Percentiles rank a stretch among this genome's conserved stretches.
Conservation (phyloP, 768 basidiomycete genomes). For the Mycena pura region DNA sequence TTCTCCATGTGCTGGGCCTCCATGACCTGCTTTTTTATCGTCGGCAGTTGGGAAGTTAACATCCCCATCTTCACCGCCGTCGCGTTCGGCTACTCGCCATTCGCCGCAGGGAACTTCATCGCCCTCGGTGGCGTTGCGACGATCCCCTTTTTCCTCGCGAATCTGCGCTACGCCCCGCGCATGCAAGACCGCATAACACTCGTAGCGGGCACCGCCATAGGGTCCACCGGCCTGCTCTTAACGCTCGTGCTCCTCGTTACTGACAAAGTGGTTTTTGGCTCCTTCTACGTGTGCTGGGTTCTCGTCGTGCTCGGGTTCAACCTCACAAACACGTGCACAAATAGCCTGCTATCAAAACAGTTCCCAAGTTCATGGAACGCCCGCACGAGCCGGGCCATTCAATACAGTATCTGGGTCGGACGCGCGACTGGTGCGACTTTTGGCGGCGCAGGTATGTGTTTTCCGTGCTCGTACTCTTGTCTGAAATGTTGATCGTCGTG, state of each 20-base stretch:
- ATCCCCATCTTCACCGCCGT: conserved; percentile 64
- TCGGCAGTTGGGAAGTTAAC: conserved; percentile 74
- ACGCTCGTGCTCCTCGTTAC: conserved; percentile 43
- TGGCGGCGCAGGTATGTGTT: conserved; percentile 54
- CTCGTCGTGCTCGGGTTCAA: conserved; percentile 60
- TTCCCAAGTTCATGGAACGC: conserved; percentile 54
- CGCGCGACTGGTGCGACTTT: conserved; percentile 54
- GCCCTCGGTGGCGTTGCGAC: conserved; percentile 65
- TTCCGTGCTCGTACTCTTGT: no score
- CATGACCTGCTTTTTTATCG: conserved; percentile 74
- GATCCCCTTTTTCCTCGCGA: conserved; percentile 70
- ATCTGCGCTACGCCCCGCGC: conserved; percentile 60
- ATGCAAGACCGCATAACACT: conserved; percentile 68
- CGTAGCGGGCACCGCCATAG: conserved; percentile 50
- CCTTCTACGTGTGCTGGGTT: conserved; percentile 42
- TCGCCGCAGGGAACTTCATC: conserved; percentile 70
- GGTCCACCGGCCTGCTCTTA: conserved; percentile 47
- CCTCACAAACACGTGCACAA: conserved; percentile 55
- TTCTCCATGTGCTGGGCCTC: conserved; percentile 74
- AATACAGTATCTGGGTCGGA: conserved; percentile 56
- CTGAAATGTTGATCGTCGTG: neutral
- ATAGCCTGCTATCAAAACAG: conserved; percentile 57
- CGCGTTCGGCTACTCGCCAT: conserved; percentile 62
- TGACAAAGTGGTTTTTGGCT: conserved; percentile 39
- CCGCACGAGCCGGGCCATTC: conserved; percentile 47